Base-by-base conservation (phyloP, 2,329 filamentous ascomycete genomes). In the Akanthomyces dipterigenus region DNA sequence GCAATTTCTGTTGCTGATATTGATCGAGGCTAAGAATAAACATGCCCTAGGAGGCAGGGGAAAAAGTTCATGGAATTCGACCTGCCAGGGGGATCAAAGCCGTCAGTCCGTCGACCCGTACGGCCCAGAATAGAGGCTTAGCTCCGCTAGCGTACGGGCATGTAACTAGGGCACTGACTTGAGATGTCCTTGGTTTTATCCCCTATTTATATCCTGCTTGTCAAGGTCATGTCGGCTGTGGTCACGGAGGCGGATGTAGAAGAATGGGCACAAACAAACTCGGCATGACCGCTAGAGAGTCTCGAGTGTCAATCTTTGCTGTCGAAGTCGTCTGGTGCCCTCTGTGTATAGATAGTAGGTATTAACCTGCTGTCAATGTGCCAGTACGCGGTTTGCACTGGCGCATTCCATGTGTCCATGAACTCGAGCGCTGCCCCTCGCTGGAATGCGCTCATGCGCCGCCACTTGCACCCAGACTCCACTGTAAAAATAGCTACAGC, bases 11-110 rank as follows among this genome's bases (percentile, higher is more conserved):
- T 16, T 12, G 22, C 20, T 20, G 20, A 42, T 20, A 12, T 7
- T 49, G 16, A 49, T 57, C 43, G 20, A 40, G 31, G 45, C 55
- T 28, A 57, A 57, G 43, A 55, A 55, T 34, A 55, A 55, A 54
- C 22, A 28, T 34, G 11, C 5, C 16, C 40, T 1, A 12, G 14
- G 20, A 9, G 8, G 16, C 18, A 20, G 20, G 3, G 22, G 22
- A 45, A 43, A 55, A 7, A 6, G 53, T 16, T 45, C 48, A 12
- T 31, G 55, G 31, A 49, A 58, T 58, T 49, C 55, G 55, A 58
- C 43, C 40, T 24, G n/a, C 40, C 40, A 20, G 53, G 14, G 40
- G 54, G 26, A 24, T 24, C n/a, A 34, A 34, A 42, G 54, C 20
- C n/a, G 22, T n/a, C 51, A 38, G 26, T 34, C 51, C 51, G 51